Percentiles rank a stretch among this genome's conserved stretches.
These are phyloP conservation scores for Myriosclerotinia scirpicola DNA, from an alignment of 2,329 filamentous ascomycete species.

Conservation along the genomic window DNA sequence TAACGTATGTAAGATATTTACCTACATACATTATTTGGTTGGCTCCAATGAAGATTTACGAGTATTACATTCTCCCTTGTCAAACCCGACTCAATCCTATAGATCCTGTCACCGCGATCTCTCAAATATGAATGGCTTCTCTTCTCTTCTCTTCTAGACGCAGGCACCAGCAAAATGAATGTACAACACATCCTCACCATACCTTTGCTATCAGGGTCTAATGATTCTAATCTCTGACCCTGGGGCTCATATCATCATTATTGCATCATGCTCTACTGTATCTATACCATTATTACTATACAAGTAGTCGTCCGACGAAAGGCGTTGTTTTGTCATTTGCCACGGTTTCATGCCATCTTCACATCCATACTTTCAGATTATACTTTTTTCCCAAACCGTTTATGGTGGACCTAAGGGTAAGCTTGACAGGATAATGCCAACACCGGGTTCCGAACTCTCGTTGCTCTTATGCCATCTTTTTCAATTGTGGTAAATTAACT, in stretches of 20 bases:
- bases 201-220: neutral
- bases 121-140: conserved; percentile 3
- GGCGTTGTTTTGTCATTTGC: conserved; percentile 1
- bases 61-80: neutral
- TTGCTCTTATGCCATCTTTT: conserved; percentile 10
- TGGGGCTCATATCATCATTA: neutral
- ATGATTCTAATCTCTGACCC: too few species aligned
- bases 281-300: neutral
- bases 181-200: conserved; percentile 7
- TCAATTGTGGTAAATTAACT: conserved; percentile 20
- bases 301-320: neutral
- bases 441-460: conserved; percentile 8
- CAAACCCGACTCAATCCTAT: conserved; percentile 7
- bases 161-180: conserved; percentile 6
- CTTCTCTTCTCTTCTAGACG: neutral
- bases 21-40: neutral
- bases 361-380: neutral
- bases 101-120: conserved; percentile 18
- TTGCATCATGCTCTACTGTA: too few species aligned
- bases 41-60: conserved; percentile 7
- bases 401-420: conserved; percentile 2
- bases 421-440: conserved; percentile 13
- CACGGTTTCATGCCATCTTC: conserved; percentile 9
- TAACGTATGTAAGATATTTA: conserved; percentile 1
- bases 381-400: conserved; percentile 4